Base-by-base conservation (phyloP, 202 grass and related monocot species). In the Panicum virgatum region DNA sequence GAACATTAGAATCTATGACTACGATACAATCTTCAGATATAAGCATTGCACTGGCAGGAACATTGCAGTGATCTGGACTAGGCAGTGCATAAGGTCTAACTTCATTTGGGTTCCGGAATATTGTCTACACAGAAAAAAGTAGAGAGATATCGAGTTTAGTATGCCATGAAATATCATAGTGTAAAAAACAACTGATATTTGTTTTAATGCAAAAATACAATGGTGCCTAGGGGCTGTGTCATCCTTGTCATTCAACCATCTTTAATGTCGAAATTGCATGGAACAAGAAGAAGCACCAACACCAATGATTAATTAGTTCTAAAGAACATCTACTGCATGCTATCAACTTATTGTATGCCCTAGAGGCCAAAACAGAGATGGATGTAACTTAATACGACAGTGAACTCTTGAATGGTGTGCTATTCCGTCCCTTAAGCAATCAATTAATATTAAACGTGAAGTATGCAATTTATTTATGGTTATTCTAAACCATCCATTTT, bases 61-160 rank as follows among this genome's bases (percentile, higher is more conserved):
- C 72, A 54, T 98, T 98, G 89, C 88, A 93, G 18, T 94, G 64
- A n/a, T 93, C 91, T 83, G 91, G 87, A 86, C 88, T 90, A 64
- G 96, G 85, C 84, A 96, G 83, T 27, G 48, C 44, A 81, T 96
- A 98, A 43, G 92, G 75, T 85, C 83, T 91, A 78, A 98, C 69
- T 84, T 86, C 96, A 80, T 69, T 91, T 85, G 96, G 96, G 69
- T 98, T 98, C 82, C 89, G 84, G 80, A 96, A 98, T 93, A 98
- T 98, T 50, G 92, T 98, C 96, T 98, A 78, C 76, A 83, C 62
- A 85, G 56, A 50, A 62, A 69, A 80, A 75, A 65, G n/a, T 5
- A 72, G 27, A 72, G 14, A 50, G 26, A 70, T 47, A 45, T 0
- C 27, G 26, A n/a, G 39, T 69, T 62, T 77, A 77, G 25, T 44